Base-by-base conservation (phyloP, 306 rosid genomes). In the Prinsepia uniflora region DNA sequence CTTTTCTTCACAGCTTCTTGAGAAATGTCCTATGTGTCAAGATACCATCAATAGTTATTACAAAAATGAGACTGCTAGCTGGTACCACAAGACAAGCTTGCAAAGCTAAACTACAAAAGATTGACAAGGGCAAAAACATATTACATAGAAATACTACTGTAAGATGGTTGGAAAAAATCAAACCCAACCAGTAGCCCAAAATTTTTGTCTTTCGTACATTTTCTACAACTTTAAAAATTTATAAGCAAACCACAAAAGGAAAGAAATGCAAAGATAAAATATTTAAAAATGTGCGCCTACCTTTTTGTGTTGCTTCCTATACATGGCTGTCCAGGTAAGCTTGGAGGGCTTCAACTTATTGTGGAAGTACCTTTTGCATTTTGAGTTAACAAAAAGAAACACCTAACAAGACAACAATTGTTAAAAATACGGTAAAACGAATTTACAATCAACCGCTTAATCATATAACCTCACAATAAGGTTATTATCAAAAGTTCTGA, bases 291-390 rank as follows among this genome's bases (percentile, higher is more conserved):
- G 3, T 6, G 66, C 14, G 2, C 40, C 45, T 44, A 89, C 97
- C 91, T 89, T 92, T 84, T 89, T 92, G 62, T 84, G 96, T 46
- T 90, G 96, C 88, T 90, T 90, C 81, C 96, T 78, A 65, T 65
- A 90, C 96, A 90, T 90, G 59, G 96, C 96, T 63, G 94, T 90
- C 96, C 94, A 87, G 50, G 94, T 87, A 42, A 90, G 93, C 88
- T 90, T 90, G 0, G 94, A 90, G 10, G 96, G 96, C 90, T 90
- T 90, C 91, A 90, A 52, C 18, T 81, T 76, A 63, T 90, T 90
- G 88, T 90, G 93, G 71, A 87, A 87, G 67, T 87, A 87, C 76
- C 93, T 75, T 71, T 87, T 90, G 68, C 96, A 90, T 86, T 87
- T 90, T 19, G 96, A 90, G 74, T 90, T 88, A 12, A 75, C 83